Base-by-base conservation (phyloP, 805 yeast species). In the Starmerella ratchasimensis region DNA sequence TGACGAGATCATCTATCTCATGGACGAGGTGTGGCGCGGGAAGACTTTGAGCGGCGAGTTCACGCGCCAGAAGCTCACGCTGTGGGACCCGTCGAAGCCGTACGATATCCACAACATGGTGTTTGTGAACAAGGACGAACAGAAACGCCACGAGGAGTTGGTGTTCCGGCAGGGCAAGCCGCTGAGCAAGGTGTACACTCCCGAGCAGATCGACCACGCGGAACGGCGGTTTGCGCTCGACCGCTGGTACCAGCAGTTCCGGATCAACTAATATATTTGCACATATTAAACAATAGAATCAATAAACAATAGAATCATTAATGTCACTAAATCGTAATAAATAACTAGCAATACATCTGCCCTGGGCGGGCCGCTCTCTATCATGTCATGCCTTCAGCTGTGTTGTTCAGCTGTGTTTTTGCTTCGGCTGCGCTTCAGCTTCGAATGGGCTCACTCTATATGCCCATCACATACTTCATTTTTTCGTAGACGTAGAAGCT, bases 401-500 rank as follows among this genome's bases (percentile, higher is more conserved):
- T n/a, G n/a, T n/a, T n/a, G n/a, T n/a, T n/a, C n/a, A n/a, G n/a
- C n/a, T n/a, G n/a, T n/a, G n/a, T n/a, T n/a, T n/a, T n/a, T n/a
- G n/a, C n/a, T n/a, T n/a, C n/a, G n/a, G n/a, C n/a, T n/a, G n/a
- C n/a, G n/a, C n/a, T n/a, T n/a, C n/a, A n/a, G n/a, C n/a, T n/a
- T n/a, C n/a, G n/a, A n/a, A n/a, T n/a, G n/a, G n/a, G n/a, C n/a
- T n/a, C n/a, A n/a, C n/a, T n/a, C n/a, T n/a, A 75, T 32, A 84
- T 80, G 30, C 81, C 80, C 37, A 90, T 59, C 37, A 65, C 57
- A 49, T 63, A 62, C 62, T 90, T 90, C 60, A 76, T 67, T 42
- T 94, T 67, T 60, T 88, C 98, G 59, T 90, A 90, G 26, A 88
- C 95, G 55, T 73, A 86, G 58, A 88, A 88, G 13, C 95, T 78